Conservation (phyloP, 305 asterid species). For the Solanum hybrid region DNA sequence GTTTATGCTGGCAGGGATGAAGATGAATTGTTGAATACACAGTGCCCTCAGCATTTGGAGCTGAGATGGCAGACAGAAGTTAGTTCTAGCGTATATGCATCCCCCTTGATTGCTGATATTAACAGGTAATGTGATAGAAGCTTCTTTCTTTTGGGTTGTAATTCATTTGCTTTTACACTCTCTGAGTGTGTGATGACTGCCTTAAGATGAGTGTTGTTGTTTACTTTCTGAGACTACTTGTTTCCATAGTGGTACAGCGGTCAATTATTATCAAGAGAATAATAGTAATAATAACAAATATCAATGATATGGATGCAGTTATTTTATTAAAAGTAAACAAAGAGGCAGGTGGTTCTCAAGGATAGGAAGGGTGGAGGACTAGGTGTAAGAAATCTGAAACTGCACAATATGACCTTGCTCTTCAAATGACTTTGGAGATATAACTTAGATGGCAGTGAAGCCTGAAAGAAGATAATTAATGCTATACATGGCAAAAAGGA, state of each 20-base stretch:
- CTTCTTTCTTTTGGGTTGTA: neutral
- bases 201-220: neutral
- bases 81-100: slow-evolving; percentile 88
- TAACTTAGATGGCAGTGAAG: neutral
- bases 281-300: neutral
- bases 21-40: slow-evolving; percentile 78
- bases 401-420: neutral
- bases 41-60: slow-evolving; percentile 93
- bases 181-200: neutral
- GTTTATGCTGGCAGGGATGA: slow-evolving; percentile 45
- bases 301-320: neutral
- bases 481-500: neutral
- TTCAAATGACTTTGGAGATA: neutral
- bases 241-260: neutral
- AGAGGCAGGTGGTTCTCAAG: neutral
- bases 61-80: slow-evolving; percentile 98
- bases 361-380: neutral
- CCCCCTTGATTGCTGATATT: slow-evolving; percentile 92
- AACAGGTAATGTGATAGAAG: slow-evolving; percentile 49
- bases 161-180: slow-evolving; percentile 1
- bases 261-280: neutral
- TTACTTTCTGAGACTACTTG: neutral
- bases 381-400: neutral
- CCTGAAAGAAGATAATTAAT: neutral
- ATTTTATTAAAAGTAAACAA: neutral